Evolutionary conservation across 2,329 filamentous ascomycete genomes (phyloP).

Genomic region (Aspergillus fructus): DNA sequence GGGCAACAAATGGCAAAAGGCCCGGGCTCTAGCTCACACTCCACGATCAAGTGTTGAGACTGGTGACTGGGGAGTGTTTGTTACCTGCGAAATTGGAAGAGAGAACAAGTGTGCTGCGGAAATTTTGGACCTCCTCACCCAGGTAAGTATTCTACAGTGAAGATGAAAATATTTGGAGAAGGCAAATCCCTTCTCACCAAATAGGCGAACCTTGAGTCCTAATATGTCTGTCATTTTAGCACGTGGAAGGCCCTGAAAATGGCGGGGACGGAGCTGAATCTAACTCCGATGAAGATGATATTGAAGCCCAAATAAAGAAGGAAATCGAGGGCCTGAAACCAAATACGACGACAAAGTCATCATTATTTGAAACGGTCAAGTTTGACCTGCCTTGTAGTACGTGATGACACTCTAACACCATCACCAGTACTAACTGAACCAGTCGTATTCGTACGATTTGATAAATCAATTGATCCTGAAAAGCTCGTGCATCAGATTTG

Average conservation of each 20-base stretch:
- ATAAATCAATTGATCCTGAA: conserved; percentile 59
- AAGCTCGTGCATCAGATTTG: conserved; percentile 60
- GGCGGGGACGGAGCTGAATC: conserved; percentile 27
- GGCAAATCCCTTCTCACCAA: background rate
- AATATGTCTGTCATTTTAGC: conserved; percentile 11
- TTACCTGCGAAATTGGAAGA: conserved; percentile 61
- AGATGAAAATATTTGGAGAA: background rate
- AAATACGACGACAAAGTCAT: conserved; percentile 47
- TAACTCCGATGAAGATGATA: conserved; percentile 47
- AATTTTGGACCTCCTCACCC: conserved; percentile 56
- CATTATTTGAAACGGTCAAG: conserved; percentile 52
- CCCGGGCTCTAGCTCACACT: conserved; percentile 12
- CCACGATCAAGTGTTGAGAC: conserved; percentile 33
- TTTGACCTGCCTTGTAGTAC: conserved; percentile 52
- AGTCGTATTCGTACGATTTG: conserved; percentile 55
- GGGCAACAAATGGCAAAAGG: conserved; percentile 31
- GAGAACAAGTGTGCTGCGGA: conserved; percentile 61
- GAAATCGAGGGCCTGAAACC: conserved; percentile 56
- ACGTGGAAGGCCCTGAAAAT: conserved; percentile 17
- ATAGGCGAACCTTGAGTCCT: background rate
- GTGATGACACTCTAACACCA: conserved; percentile 13
- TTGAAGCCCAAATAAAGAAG: conserved; percentile 60
- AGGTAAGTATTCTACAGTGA: conserved; percentile 40
- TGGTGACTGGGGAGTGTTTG: conserved; percentile 63
- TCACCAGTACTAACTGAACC: conserved; percentile 12